These are phyloP conservation scores for Verticillium albo-atrum DNA, from an alignment of 2,329 filamentous ascomycete genomes.

Conservation along the genomic window DNA sequence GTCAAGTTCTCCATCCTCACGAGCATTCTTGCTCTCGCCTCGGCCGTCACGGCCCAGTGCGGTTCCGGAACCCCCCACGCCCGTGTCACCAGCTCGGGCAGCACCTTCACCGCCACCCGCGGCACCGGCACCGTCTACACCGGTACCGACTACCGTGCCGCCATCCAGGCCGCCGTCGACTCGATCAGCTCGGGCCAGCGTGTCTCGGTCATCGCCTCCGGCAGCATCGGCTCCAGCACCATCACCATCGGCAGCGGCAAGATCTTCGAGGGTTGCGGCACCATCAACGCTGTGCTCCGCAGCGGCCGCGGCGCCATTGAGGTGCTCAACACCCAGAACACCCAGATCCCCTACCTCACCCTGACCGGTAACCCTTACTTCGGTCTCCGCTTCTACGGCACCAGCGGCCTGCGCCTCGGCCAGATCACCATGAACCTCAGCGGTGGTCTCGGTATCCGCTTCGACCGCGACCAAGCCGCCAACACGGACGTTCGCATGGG, in stretches of 20 bases:
- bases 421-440: conserved; percentile 50
- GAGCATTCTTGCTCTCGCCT: conserved; percentile 29
- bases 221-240: conserved; percentile 49
- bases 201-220: conserved; percentile 48
- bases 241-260: conserved; percentile 47
- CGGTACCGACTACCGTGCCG: conserved; percentile 47
- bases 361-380: conserved; percentile 57
- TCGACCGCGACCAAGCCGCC: conserved; percentile 48
- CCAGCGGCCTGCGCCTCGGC: conserved; percentile 41
- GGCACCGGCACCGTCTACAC: conserved; percentile 43
- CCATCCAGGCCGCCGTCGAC: conserved; percentile 51
- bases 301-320: conserved; percentile 50
- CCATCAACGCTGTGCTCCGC: conserved; percentile 40
- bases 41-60: conserved; percentile 36
- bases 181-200: conserved; percentile 46
- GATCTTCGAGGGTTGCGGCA: conserved; percentile 55
- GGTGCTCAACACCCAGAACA: conserved; percentile 39
- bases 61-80: conserved; percentile 42
- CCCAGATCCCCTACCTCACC: conserved; percentile 50
- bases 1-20: conserved; percentile 10
- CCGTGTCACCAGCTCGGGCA: conserved; percentile 40
- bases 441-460: conserved; percentile 51
- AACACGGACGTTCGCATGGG: conserved; percentile 52
- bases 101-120: conserved; percentile 35
- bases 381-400: conserved; percentile 51